Evolutionary conservation across 306 rosid genomes (phyloP).

Genomic region (Begonia peltatifolia): DNA sequence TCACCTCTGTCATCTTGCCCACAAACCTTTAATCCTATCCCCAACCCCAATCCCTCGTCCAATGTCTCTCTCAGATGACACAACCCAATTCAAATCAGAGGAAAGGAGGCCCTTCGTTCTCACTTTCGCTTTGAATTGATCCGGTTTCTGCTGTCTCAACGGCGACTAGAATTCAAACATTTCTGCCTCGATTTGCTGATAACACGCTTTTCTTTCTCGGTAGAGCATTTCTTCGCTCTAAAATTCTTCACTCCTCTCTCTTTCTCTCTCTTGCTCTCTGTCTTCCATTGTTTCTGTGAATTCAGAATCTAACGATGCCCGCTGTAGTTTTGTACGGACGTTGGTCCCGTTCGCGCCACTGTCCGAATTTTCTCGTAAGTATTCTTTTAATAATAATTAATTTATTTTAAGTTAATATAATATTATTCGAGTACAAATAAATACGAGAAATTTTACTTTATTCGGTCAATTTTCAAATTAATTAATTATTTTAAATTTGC

Average conservation of each 20-base stretch:
- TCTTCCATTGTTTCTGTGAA: neutral
- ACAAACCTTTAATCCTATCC: constrained; percentile 7
- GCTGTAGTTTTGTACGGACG: neutral
- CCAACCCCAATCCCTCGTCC: neutral
- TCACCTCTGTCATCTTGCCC: constrained; percentile 65
- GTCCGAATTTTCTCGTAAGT: too few species aligned
- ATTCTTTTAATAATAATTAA: too few species aligned
- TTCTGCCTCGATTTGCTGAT: neutral
- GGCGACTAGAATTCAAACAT: neutral
- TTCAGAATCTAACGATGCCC: neutral
- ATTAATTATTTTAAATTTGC: too few species aligned
- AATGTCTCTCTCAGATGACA: neutral
- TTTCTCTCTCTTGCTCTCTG: neutral
- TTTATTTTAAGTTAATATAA: too few species aligned
- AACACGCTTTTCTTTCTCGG: neutral
- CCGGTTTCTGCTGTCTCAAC: neutral
- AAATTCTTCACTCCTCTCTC: neutral
- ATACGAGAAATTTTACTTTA: too few species aligned
- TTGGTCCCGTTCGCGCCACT: too few species aligned
- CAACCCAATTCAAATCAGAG: neutral
- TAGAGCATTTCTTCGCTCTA: neutral
- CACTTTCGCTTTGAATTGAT: neutral
- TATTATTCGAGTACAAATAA: too few species aligned
- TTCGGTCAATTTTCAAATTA: too few species aligned
- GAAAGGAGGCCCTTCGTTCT: neutral